A percentile compares a stretch with the other conserved stretches of the same genome.
phyloP scores from a whole-genome alignment of 176 grass and related monocot species.

The Bromus sterilis region DNA sequence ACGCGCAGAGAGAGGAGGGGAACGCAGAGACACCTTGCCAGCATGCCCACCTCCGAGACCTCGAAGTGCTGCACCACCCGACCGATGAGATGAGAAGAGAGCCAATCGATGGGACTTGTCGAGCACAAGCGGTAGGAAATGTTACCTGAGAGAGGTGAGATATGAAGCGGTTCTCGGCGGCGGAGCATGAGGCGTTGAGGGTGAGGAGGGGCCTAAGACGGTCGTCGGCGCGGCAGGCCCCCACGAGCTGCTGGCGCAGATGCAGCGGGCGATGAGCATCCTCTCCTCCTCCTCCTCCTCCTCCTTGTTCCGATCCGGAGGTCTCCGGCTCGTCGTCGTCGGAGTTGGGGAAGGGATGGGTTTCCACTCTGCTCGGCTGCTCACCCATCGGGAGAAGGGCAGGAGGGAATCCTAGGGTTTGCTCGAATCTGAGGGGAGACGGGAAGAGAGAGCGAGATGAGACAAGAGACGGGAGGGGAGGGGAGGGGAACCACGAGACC shows the following conservation, averaged over 20 bases:
- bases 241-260: slow-evolving; percentile 61
- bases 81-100: background rate
- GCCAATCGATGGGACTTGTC: background rate
- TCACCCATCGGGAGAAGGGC: background rate
- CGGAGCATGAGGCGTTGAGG: slow-evolving; percentile 49
- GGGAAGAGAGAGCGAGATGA: background rate
- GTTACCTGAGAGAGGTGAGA: slow-evolving; percentile 70
- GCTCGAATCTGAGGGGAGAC: background rate
- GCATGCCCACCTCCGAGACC: slow-evolving; percentile 62
- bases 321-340: slow-evolving; percentile 20
- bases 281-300: background rate
- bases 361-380: slow-evolving; percentile 10
- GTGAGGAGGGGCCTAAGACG: slow-evolving; percentile 49
- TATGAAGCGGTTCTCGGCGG: slow-evolving; percentile 64
- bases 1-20: slow-evolving; percentile 87
- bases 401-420: background rate
- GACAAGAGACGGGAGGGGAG: background rate
- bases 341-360: background rate
- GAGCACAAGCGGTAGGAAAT: background rate
- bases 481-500: background rate
- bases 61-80: slow-evolving; percentile 55
- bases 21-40: slow-evolving; percentile 74
- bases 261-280: slow-evolving; percentile 12
- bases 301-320: slow-evolving; percentile 3
- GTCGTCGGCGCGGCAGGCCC: slow-evolving; percentile 90